Conservation (phyloP, 2,329 filamentous ascomycete genomes). For the Capronia epimyces region DNA sequence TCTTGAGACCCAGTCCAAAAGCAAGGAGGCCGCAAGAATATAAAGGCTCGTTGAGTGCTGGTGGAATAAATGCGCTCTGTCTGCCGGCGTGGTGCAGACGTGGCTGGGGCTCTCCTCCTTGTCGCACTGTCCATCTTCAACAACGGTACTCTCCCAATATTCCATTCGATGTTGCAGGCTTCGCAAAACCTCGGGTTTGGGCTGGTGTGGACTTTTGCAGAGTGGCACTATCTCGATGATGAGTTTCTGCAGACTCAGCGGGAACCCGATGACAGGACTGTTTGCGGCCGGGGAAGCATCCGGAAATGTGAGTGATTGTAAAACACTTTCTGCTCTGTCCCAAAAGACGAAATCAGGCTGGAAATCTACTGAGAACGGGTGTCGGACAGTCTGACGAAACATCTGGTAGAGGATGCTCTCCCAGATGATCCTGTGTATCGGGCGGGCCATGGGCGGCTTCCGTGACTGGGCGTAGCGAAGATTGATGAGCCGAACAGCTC, state of each 20-base stretch:
- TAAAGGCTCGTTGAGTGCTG: constrained; percentile 20
- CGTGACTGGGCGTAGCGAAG: constrained; percentile 14
- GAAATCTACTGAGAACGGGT: constrained; percentile 15
- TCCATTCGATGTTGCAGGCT: constrained; percentile 7
- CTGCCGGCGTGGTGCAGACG: not conserved
- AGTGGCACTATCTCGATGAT: constrained; percentile 19
- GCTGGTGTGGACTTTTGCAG: constrained; percentile 8
- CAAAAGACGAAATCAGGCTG: constrained; percentile 20
- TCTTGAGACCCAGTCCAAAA: constrained; percentile 14
- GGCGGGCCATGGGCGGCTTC: constrained; percentile 11
- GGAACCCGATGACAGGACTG: constrained; percentile 21
- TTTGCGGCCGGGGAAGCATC: constrained; percentile 15
- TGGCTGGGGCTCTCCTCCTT: not conserved
- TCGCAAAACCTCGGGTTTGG: not conserved
- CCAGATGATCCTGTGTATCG: constrained; percentile 21
- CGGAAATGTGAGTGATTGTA: constrained; percentile 15
- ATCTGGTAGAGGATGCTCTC: constrained; percentile 20
- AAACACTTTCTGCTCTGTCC: constrained; percentile 5
- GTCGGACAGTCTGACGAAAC: constrained; percentile 18
- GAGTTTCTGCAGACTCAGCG: constrained; percentile 15
- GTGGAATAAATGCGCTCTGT: constrained; percentile 10
- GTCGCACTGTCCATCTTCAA: constrained; percentile 11
- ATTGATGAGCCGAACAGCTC: constrained; percentile 20
- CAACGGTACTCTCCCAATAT: constrained; percentile 14
- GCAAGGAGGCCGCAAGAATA: constrained; percentile 17